Evolutionary conservation across 1,284 basidiomycete species (phyloP).

Genomic region (Mycosarcoma maydis): DNA sequence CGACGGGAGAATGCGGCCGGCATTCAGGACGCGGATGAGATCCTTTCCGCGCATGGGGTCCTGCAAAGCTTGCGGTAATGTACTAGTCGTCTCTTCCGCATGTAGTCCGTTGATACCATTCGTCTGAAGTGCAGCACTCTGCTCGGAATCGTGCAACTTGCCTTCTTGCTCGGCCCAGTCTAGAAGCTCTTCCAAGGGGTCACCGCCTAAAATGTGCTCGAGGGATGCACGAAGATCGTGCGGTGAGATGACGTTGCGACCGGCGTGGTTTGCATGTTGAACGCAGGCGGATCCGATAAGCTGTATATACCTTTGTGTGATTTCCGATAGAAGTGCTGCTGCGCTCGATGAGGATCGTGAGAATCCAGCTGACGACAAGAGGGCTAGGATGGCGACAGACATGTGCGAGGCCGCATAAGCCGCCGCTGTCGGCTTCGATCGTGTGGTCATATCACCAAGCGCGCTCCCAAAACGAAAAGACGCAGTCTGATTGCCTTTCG

Average conservation of each 20-base stretch:
- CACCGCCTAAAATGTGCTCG: conserved; percentile 52
- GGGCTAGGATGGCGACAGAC: conserved; percentile 29
- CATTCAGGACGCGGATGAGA: conserved; percentile 26
- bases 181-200: conserved; percentile 44
- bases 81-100: conserved; percentile 2
- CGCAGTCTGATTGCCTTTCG: too few species aligned
- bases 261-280: conserved; percentile 44
- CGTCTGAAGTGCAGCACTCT: background rate
- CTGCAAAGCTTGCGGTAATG: conserved; percentile 17
- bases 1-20: conserved; percentile 23
- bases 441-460: conserved; percentile 31
- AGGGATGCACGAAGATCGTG: conserved; percentile 48
- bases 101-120: conserved; percentile 20
- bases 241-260: conserved; percentile 30
- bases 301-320: conserved; percentile 55
- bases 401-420: conserved; percentile 48
- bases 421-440: conserved; percentile 39
- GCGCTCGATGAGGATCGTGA: conserved; percentile 45
- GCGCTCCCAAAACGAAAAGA: too few species aligned
- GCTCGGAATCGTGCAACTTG: conserved; percentile 4
- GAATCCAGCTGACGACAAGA: conserved; percentile 50
- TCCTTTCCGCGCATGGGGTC: conserved; percentile 45
- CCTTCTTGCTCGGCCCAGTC: conserved; percentile 55
- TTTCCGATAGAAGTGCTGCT: conserved; percentile 44
- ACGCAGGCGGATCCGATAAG: conserved; percentile 40